Conservation (phyloP, 257 asterid genomes). For the Cruciata laevipes region DNA sequence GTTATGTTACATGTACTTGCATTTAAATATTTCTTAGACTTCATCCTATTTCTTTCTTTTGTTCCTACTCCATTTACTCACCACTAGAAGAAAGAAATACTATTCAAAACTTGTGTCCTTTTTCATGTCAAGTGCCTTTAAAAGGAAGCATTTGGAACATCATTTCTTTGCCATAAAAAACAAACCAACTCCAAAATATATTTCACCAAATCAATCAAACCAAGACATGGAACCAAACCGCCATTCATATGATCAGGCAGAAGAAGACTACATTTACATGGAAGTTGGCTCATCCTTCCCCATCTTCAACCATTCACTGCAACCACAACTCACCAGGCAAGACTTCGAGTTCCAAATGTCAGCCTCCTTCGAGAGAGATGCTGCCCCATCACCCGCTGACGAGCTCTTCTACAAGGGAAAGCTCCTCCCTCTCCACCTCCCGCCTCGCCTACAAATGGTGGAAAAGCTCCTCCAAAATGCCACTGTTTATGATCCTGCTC, state of each 20-base stretch:
- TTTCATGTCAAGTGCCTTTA: conserved; percentile 14
- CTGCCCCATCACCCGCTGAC: conserved; percentile 73
- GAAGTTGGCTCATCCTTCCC: conserved; percentile 42
- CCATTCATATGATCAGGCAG: conserved; percentile 31
- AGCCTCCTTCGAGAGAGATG: conserved; percentile 43
- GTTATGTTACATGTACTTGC: neutral
- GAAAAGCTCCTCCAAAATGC: conserved; percentile 49
- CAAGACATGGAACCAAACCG: conserved; percentile 35
- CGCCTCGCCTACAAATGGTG: conserved; percentile 72
- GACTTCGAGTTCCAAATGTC: conserved; percentile 90
- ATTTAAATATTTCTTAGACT: too few relatives aligned
- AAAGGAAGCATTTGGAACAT: conserved; percentile 6
- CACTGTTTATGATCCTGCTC: conserved; percentile 16
- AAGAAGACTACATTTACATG: conserved; percentile 69
- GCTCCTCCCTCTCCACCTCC: conserved; percentile 93
- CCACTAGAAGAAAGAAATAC: conserved; percentile 8
- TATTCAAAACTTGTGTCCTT: conserved; percentile 7
- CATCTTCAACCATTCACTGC: conserved; percentile 25
- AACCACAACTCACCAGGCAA: conserved; percentile 21
- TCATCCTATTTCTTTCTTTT: neutral
- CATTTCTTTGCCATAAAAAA: conserved; percentile 11
- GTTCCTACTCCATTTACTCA: neutral
- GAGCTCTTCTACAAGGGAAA: conserved; percentile 87
- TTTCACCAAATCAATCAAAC: conserved; percentile 5
- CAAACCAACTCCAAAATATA: conserved; percentile 11